Evolutionary conservation across 83 land plant genomes (phyloP).

Genomic region (Diphasiastrum complanatum): DNA sequence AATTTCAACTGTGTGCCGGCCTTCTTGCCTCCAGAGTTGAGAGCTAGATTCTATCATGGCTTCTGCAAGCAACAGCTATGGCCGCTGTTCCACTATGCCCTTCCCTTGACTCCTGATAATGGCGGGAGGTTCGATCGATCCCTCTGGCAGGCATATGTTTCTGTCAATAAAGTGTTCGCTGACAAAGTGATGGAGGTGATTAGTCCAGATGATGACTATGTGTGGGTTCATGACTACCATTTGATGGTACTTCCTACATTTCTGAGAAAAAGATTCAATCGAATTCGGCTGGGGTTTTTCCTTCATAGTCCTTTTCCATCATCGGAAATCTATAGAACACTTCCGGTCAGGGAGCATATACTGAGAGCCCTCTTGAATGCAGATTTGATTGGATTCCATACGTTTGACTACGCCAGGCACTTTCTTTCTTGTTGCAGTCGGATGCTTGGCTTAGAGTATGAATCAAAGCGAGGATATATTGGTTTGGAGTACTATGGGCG

Average conservation of each 20-base stretch:
- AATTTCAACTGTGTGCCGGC: conserved; percentile 1
- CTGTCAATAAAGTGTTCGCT: neutral
- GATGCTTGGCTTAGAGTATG: neutral
- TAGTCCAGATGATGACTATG: too few relatives aligned
- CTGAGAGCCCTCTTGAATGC: neutral
- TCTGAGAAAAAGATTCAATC: neutral
- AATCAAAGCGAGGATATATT: neutral
- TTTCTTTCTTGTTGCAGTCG: neutral
- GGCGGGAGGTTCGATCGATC: neutral
- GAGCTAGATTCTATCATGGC: conserved; percentile 2
- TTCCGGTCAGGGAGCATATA: neutral
- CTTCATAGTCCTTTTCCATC: too few relatives aligned
- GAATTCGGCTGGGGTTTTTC: neutral
- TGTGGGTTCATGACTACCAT: too few relatives aligned
- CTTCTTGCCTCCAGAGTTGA: neutral
- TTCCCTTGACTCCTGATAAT: conserved; percentile 1
- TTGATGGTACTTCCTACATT: too few relatives aligned
- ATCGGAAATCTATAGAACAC: conserved; percentile 1
- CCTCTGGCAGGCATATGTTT: too few relatives aligned
- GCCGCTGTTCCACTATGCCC: neutral
- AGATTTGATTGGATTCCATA: neutral
- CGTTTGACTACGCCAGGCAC: neutral
- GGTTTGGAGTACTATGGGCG: conserved; percentile 1
- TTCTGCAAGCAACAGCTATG: neutral
- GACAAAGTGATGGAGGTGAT: conserved; percentile 2